A percentile compares a stretch with the other conserved stretches of the same genome.
Evolutionary conservation across 768 basidiomycete species (phyloP).

Genomic region (Lactifluus hygrophoroides): DNA sequence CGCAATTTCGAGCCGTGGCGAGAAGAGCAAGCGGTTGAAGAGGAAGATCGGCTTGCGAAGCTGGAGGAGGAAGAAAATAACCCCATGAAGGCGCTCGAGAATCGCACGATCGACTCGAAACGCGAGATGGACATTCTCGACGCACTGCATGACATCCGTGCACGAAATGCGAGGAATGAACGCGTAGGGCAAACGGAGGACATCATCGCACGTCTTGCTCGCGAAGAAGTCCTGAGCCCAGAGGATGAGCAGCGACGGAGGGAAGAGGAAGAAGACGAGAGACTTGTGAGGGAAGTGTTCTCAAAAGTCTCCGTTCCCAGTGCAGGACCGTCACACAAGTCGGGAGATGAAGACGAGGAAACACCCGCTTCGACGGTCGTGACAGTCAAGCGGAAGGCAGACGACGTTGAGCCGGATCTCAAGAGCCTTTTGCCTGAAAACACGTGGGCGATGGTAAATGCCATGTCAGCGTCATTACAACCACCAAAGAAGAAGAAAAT

Average conservation of each 20-base stretch:
- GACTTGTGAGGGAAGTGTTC: slow-evolving; percentile 79
- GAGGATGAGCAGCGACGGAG: slow-evolving; percentile 62
- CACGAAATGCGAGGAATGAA: slow-evolving; percentile 82
- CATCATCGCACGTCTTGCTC: slow-evolving; percentile 50
- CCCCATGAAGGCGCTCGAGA: slow-evolving; percentile 95
- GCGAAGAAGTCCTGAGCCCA: slow-evolving; percentile 67
- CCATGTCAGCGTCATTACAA: slow-evolving; percentile 36
- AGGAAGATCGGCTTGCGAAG: slow-evolving; percentile 77
- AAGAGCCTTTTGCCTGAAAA: slow-evolving; percentile 60
- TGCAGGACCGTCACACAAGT: not conserved
- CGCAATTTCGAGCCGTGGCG: slow-evolving; percentile 98
- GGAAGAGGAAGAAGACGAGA: slow-evolving; percentile 90
- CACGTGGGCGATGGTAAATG: slow-evolving; percentile 47
- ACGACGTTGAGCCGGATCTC: slow-evolving; percentile 64
- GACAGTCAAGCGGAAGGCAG: slow-evolving; percentile 85
- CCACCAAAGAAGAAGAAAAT: slow-evolving; percentile 54
- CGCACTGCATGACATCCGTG: slow-evolving; percentile 86
- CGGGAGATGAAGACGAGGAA: slow-evolving; percentile 22
- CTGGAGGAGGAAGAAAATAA: slow-evolving; percentile 91
- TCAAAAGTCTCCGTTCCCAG: slow-evolving; percentile 51
- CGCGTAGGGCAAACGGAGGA: slow-evolving; percentile 70
- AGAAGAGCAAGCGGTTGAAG: slow-evolving; percentile 67
- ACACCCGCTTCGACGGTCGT: slow-evolving; percentile 30
- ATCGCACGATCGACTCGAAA: slow-evolving; percentile 84
- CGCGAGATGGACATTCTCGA: slow-evolving; percentile 98